Percentiles rank a stretch among this genome's conserved stretches.
Conservation (phyloP, 108 stramenopile species). For the Cylindrotheca closterium region DNA sequence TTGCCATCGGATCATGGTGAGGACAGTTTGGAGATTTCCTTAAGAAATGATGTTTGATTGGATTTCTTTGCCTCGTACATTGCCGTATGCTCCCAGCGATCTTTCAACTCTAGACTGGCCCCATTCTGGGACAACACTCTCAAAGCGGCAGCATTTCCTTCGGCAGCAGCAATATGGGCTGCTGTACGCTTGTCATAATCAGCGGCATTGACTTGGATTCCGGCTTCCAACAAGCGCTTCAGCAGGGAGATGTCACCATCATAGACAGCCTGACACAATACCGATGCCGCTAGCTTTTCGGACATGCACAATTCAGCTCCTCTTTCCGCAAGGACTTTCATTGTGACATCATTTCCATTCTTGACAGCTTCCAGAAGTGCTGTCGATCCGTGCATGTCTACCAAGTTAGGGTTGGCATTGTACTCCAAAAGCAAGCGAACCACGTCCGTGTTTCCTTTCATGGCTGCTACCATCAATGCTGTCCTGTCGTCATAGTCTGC, state of each 20-base stretch:
- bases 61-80: conserved; percentile 32
- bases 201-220: conserved; percentile 52
- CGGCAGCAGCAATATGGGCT: conserved; percentile 59
- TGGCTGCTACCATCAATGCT: conserved; percentile 70
- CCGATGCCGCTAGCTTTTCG: conserved; percentile 47
- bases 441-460: conserved; percentile 69
- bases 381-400: conserved; percentile 63
- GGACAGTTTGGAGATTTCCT: no score
- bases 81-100: conserved; percentile 45
- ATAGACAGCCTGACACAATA: conserved; percentile 54
- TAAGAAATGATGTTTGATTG: no score
- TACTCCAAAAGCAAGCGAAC: conserved; percentile 48
- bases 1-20: no score
- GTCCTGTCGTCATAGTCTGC: conserved; percentile 67
- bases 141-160: conserved; percentile 45
- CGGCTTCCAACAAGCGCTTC: conserved; percentile 43
- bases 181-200: conserved; percentile 61
- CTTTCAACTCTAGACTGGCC: conserved; percentile 39
- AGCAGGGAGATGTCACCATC: conserved; percentile 53
- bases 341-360: conserved; percentile 55
- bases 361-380: conserved; percentile 61
- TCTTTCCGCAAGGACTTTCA: conserved; percentile 27
- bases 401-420: conserved; percentile 55
- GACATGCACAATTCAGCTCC: conserved; percentile 43
- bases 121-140: conserved; percentile 39